Percentiles rank a stretch among this genome's conserved stretches.
Evolutionary conservation across 306 rosid species (phyloP).

Genomic region (Acacia confusa): DNA sequence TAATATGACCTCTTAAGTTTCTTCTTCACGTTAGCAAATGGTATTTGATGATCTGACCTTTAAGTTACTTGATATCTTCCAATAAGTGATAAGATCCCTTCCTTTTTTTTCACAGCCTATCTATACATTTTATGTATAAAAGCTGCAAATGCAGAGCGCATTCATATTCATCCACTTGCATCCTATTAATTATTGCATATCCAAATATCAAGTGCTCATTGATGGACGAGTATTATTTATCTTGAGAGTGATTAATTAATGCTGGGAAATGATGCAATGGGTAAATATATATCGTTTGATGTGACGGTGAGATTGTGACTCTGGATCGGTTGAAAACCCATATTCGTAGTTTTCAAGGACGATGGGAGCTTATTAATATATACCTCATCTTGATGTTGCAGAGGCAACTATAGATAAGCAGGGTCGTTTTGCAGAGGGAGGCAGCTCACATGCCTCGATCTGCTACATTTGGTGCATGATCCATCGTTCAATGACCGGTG

Average conservation of each 20-base stretch:
- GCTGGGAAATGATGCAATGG: not conserved
- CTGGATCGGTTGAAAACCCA: not conserved
- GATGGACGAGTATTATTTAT: not conserved
- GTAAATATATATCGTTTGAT: not conserved
- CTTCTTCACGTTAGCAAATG: too few relatives aligned
- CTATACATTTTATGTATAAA: not conserved
- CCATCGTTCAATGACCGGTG: not conserved
- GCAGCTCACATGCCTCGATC: slow-evolving; percentile 25
- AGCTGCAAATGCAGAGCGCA: slow-evolving; percentile 1
- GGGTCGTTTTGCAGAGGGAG: slow-evolving; percentile 13
- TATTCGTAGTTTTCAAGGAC: not conserved
- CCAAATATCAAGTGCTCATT: not conserved
- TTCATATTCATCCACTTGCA: not conserved
- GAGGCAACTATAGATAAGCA: not conserved
- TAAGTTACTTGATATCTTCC: not conserved
- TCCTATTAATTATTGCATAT: not conserved
- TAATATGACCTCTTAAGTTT: not conserved
- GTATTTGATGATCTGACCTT: not conserved
- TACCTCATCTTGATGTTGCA: slow-evolving; percentile 1
- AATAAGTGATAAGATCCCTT: not conserved
- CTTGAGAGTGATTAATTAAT: not conserved
- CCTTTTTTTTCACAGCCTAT: not conserved
- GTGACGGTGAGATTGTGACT: not conserved
- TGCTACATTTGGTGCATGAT: slow-evolving; percentile 24
- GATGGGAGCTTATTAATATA: not conserved